Percentiles rank a stretch among this genome's conserved stretches.
Evolutionary conservation across 2,329 filamentous ascomycete species (phyloP).

Genomic region (Fusarium dimerum): DNA sequence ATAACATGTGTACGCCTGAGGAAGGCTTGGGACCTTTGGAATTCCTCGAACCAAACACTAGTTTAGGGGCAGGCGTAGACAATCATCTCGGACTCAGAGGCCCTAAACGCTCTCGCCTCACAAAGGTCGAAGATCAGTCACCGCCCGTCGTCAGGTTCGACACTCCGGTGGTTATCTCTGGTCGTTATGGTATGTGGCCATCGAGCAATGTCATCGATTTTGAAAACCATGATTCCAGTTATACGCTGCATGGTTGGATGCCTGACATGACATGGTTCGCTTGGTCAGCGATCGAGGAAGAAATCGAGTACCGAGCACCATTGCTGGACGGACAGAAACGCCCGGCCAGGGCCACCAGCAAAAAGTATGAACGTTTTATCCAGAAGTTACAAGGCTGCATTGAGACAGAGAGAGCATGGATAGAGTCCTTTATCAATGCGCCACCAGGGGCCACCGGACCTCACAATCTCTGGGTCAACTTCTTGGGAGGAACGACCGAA

Average conservation of each 20-base stretch:
- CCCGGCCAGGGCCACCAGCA: slow-evolving; percentile 4
- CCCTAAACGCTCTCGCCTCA: background rate
- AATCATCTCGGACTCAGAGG: background rate
- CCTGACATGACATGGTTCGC: slow-evolving; percentile 40
- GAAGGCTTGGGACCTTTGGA: slow-evolving; percentile 26
- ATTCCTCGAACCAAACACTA: slow-evolving; percentile 46
- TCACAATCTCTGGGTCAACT: slow-evolving; percentile 35
- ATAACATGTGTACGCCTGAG: slow-evolving; percentile 12
- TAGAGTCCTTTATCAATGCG: slow-evolving; percentile 26
- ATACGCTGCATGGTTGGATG: slow-evolving; percentile 46
- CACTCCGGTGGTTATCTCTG: slow-evolving; percentile 24
- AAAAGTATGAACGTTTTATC: slow-evolving; percentile 23
- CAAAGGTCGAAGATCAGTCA: background rate
- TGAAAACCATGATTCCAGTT: slow-evolving; percentile 38
- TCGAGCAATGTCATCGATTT: slow-evolving; percentile 35
- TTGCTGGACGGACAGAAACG: slow-evolving; percentile 12
- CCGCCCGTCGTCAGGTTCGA: slow-evolving; percentile 16
- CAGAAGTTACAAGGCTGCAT: slow-evolving; percentile 41
- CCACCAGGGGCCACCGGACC: slow-evolving; percentile 29
- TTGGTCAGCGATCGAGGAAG: slow-evolving; percentile 32
- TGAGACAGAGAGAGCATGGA: slow-evolving; percentile 47
- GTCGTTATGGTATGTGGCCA: slow-evolving; percentile 35
- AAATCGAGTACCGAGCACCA: slow-evolving; percentile 31
- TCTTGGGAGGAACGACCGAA: slow-evolving; percentile 16
- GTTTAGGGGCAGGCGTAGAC: slow-evolving; percentile 34